Conservation (phyloP, 2,329 filamentous ascomycete genomes). For the Botrytis elliptica region DNA sequence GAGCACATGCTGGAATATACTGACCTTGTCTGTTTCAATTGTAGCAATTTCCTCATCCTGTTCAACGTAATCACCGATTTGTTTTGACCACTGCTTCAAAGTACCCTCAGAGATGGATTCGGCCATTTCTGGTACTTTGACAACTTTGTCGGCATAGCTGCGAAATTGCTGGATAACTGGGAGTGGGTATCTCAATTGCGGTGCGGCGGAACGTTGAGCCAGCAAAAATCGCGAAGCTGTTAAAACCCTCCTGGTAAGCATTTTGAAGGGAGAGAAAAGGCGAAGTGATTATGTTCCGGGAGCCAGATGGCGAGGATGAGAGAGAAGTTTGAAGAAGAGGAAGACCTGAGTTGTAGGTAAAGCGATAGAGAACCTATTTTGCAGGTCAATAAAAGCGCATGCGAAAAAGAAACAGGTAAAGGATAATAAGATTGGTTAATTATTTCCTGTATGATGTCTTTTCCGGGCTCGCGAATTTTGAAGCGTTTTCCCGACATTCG, state of each 20-base stretch:
- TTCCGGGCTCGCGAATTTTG: slow-evolving; percentile 22
- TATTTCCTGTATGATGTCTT: slow-evolving; percentile 17
- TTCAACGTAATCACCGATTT: slow-evolving; percentile 91
- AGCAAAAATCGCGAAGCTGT: slow-evolving; percentile 39
- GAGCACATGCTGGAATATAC: slow-evolving; percentile 22
- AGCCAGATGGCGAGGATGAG: slow-evolving; percentile 27
- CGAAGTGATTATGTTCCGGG: slow-evolving; percentile 22
- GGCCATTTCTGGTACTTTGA: slow-evolving; percentile 97
- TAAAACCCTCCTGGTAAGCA: slow-evolving; percentile 39
- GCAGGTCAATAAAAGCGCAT: slow-evolving; percentile 7
- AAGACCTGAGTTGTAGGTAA: slow-evolving; percentile 7
- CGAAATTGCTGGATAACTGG: slow-evolving; percentile 54
- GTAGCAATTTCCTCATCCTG: slow-evolving; percentile 97
- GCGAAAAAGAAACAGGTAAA: slow-evolving; percentile 17
- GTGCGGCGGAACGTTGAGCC: slow-evolving; percentile 28
- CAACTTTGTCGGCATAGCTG: slow-evolving; percentile 72
- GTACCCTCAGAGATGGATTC: slow-evolving; percentile 98
- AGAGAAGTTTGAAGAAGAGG: slow-evolving; percentile 18
- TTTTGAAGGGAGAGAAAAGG: slow-evolving; percentile 26
- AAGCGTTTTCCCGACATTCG: slow-evolving; percentile 9
- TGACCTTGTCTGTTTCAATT: slow-evolving; percentile 97
- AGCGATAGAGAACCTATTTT: slow-evolving; percentile 3
- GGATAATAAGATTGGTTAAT: slow-evolving; percentile 4
- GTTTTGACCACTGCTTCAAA: slow-evolving; percentile 89
- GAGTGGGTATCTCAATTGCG: slow-evolving; percentile 43